Evolutionary conservation across 179 eudicot species (phyloP), one percentile per base, ranked within the genome.

Genomic region (Actinidia polygama): DNA sequence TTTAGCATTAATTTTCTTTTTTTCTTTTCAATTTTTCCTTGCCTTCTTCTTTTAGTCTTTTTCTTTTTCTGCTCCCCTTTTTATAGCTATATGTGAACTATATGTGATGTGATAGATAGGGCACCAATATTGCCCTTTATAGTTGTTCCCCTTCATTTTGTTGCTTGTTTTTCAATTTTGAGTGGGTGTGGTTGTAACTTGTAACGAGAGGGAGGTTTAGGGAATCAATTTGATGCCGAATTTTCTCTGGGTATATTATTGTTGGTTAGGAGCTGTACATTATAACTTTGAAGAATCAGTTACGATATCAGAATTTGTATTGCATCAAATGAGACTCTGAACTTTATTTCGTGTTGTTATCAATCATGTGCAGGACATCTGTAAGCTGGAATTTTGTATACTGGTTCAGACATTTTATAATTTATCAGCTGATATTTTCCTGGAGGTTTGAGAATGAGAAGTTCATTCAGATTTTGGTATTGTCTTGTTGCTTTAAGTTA

Each of bases 81-180:
- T 30, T 64, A 75, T 77, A 69, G 81, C 24, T 82, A 73, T 61
- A 76, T 75, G 44, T 15, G 24, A 63, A 51, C 63, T 72, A 47
- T 53, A 68, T 79, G 40, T 53, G 55, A 54, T 73, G 51, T 59
- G 23, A 79, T 62, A 78, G 83, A 44, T 75, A 36, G 83, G 83
- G 80, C 78, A 6, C 78, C 49, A 80, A 75, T 8, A 3, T 24
- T 61, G 77, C 83, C 79, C 83, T 79, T 70, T 84, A 79, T 58
- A 79, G 80, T 75, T 75, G 16, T 15, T 57, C 24, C 23, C 18
- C 59, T 79, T 26, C 58, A 0, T 73, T 49, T 57, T 66, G 4
- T 21, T 14, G 44, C 44, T 40, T 40, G 44, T 40, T 10, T 40
- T n/a, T 71, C 26, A 7, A 0, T 69, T 62, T 70, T n/a, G 21